Evolutionary conservation across 768 basidiomycete genomes (phyloP), one percentile per base, ranked within the genome.

Genomic region (Omphalotus guepiniiformis): DNA sequence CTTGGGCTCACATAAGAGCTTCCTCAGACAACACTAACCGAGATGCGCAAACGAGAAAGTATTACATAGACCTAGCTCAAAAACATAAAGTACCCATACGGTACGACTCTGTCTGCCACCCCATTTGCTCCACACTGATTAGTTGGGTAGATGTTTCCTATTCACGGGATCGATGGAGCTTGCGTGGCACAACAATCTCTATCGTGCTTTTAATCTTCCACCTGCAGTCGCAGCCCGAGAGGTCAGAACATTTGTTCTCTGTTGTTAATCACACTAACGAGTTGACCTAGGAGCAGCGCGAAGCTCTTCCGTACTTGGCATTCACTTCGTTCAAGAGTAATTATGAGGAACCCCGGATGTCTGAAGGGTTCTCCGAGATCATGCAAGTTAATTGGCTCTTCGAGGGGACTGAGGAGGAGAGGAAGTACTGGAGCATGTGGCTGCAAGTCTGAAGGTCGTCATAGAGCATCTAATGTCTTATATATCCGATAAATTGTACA

Each of bases 101-200:
- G 87, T 83, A 55, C 21, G 52, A 19, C 4, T 13, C 12, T 58
- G 56, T 28, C 39, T 42, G n/a, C 12, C 0, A n/a, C 18, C 38
- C 22, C 12, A 11, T 38, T 15, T 22, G 4, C 13, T 45, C 27
- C 8, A 46, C 32, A 39, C 19, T 6, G 34, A 39, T 30, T 23
- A 34, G 13, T 35, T 6, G 8, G 37, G 28, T 40, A 88, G 89
- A 46, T 88, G 89, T 58, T 79, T 94, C 60, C 53, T 76, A 22
- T 95, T 96, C 56, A 71, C 79, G 7, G 87, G 83, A 36, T 78
- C 85, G 7, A 55, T 80, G n/a, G 87, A 92, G 38, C 74, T 95
- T 6, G 90, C 90, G 2, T 88, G 83, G 84, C 95, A 97, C 64
- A 96, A 97, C 62, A 94, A 94, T 57, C 65, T 93, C 6, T 96